These are phyloP conservation scores for Suillus ampliporus DNA, from an alignment of 768 basidiomycete genomes.

Conservation along the genomic window DNA sequence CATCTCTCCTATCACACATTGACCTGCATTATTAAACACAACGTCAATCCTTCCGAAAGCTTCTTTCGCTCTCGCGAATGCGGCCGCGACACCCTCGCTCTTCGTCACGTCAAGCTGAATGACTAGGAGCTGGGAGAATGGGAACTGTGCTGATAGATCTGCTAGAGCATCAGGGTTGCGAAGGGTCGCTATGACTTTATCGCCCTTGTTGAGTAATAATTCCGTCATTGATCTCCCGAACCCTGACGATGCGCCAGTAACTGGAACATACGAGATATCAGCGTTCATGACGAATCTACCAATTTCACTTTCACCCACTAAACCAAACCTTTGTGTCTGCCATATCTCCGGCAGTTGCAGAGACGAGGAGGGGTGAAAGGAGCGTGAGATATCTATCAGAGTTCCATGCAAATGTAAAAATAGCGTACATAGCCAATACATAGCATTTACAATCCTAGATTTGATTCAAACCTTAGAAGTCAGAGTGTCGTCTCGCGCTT, in stretches of 20 bases:
- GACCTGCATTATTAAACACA: constrained; percentile 44
- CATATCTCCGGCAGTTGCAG: not conserved
- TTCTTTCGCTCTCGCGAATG: constrained; percentile 31
- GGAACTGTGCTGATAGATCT: constrained; percentile 30
- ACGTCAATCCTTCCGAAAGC: constrained; percentile 42
- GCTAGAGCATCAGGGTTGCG: constrained; percentile 42
- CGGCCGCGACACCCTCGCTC: constrained; percentile 26
- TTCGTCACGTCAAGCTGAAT: constrained; percentile 40
- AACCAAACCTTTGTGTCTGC: constrained; percentile 2
- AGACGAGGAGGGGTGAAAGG: not conserved
- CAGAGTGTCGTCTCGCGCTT: too few relatives aligned
- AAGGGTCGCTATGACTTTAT: constrained; percentile 49
- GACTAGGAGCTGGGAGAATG: constrained; percentile 32
- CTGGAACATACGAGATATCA: not conserved
- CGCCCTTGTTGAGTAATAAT: constrained; percentile 38
- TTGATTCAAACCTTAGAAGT: too few relatives aligned
- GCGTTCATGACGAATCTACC: not conserved
- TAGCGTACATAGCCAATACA: too few relatives aligned
- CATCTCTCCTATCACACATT: constrained; percentile 36
- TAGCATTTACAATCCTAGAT: too few relatives aligned
- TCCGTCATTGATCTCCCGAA: constrained; percentile 44
- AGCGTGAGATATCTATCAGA: not conserved
- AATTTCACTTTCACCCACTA: not conserved
- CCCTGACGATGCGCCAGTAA: constrained; percentile 46
- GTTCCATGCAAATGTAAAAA: too few relatives aligned